phyloP scores from a whole-genome alignment of 1,284 basidiomycete species.

The Sanguinoderma infundibulare region DNA sequence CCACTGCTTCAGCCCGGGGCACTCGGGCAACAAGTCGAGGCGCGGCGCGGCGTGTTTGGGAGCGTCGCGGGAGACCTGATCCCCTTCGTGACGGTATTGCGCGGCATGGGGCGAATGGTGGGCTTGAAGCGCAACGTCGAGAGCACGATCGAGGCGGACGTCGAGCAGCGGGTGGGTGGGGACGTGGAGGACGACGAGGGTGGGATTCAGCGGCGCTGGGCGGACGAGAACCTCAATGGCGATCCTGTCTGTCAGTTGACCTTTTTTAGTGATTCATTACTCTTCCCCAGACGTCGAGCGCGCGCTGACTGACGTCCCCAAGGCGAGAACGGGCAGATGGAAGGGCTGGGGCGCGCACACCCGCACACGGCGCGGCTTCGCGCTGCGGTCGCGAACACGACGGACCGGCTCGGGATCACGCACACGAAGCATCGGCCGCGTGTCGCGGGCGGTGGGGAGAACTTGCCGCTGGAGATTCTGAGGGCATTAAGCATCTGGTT shows the following conservation, averaged over 20 bases:
- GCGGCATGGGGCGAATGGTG: slow-evolving; percentile 11
- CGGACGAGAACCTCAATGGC: slow-evolving; percentile 4
- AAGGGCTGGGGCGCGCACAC: not conserved
- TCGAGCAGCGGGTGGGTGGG: not conserved
- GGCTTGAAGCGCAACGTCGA: slow-evolving; percentile 10
- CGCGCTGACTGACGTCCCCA: not conserved
- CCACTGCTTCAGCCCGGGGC: slow-evolving; percentile 33
- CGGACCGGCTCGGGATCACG: slow-evolving; percentile 14
- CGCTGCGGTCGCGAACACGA: not conserved
- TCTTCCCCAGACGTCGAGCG: not conserved
- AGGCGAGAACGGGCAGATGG: not conserved
- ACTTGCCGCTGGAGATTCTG: slow-evolving; percentile 57
- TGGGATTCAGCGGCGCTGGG: slow-evolving; percentile 36
- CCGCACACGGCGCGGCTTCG: slow-evolving; percentile 1
- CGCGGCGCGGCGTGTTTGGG: slow-evolving; percentile 21
- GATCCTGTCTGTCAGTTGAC: not conserved
- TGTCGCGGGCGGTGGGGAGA: slow-evolving; percentile 45
- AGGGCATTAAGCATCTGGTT: slow-evolving; percentile 61
- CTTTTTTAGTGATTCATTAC: not conserved
- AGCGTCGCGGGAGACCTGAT: slow-evolving; percentile 35
- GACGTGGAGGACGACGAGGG: slow-evolving; percentile 13
- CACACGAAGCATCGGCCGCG: slow-evolving; percentile 41
- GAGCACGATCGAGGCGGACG: not conserved
- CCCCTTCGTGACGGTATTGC: slow-evolving; percentile 30
- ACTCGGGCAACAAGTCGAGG: not conserved